phyloP scores from a whole-genome alignment of 2,329 filamentous ascomycete species.

The Hymenoscyphus linearis region DNA sequence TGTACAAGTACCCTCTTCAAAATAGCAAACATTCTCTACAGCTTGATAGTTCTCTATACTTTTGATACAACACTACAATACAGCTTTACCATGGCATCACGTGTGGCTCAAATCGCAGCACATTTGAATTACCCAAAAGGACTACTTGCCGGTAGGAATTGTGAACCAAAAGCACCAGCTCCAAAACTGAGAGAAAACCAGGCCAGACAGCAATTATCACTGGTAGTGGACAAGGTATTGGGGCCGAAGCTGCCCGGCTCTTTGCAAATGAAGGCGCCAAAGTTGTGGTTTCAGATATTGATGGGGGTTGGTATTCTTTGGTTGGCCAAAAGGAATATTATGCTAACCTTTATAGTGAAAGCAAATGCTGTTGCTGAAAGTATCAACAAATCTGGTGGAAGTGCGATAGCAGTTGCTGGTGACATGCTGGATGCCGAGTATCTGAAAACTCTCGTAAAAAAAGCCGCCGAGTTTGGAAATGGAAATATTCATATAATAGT shows the following conservation, averaged over 20 bases:
- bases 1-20: not conserved
- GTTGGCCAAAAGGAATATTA: not conserved
- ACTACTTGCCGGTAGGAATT: constrained; percentile 48
- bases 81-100: constrained; percentile 34
- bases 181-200: no score
- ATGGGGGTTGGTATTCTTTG: constrained; percentile 48
- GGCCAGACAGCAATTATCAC: constrained; percentile 86
- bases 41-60: not conserved
- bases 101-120: constrained; percentile 65
- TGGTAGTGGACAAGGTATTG: constrained; percentile 80
- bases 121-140: constrained; percentile 81
- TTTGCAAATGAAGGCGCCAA: constrained; percentile 87
- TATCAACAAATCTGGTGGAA: constrained; percentile 61
- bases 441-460: constrained; percentile 65
- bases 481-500: constrained; percentile 90
- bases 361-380: constrained; percentile 59
- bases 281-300: constrained; percentile 79
- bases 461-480: constrained; percentile 71
- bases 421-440: constrained; percentile 71
- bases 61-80: not conserved
- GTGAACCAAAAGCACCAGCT: no score
- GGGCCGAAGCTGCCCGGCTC: constrained; percentile 73
- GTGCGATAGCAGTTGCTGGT: constrained; percentile 69
- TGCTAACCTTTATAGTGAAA: constrained; percentile 50
- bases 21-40: not conserved